Evolutionary conservation across 352 stramenopile genomes (phyloP).

Genomic region (Globisporangium echinulatum): DNA sequence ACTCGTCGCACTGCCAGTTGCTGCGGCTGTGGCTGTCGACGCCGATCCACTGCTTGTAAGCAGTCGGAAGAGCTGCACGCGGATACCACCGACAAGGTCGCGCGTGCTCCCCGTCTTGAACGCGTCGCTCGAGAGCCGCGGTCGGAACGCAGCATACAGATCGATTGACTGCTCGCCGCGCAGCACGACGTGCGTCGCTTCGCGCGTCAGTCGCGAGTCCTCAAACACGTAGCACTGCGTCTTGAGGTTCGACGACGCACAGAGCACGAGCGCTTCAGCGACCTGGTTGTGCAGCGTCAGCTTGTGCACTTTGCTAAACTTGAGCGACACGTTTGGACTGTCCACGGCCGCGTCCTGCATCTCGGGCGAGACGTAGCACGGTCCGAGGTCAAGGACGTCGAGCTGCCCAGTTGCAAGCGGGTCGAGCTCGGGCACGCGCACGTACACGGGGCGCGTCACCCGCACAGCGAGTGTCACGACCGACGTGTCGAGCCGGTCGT

Average conservation of each 20-base stretch:
- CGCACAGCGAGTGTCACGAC: conserved; percentile 55
- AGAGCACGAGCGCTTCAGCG: conserved; percentile 60
- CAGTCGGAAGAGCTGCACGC: conserved; percentile 73
- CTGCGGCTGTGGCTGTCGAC: not conserved
- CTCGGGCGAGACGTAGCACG: conserved; percentile 80
- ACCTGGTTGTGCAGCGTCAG: conserved; percentile 81
- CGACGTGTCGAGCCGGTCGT: conserved; percentile 69
- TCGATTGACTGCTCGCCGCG: conserved; percentile 58
- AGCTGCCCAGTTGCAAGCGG: conserved; percentile 66
- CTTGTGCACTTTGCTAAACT: conserved; percentile 87
- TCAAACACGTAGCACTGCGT: conserved; percentile 88
- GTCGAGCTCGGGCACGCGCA: conserved; percentile 79
- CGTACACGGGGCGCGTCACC: conserved; percentile 76
- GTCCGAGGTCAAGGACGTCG: conserved; percentile 65
- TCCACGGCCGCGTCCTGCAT: conserved; percentile 78
- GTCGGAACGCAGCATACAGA: conserved; percentile 75
- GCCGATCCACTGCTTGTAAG: not conserved
- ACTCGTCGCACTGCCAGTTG: not conserved
- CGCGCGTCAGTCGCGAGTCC: conserved; percentile 55
- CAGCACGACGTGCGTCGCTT: conserved; percentile 71
- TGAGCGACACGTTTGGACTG: conserved; percentile 62
- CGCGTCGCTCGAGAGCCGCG: conserved; percentile 68
- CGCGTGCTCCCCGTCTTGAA: conserved; percentile 73
- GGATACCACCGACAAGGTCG: conserved; percentile 83
- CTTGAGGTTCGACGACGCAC: conserved; percentile 82